Percentiles rank a stretch among this genome's conserved stretches.
Evolutionary conservation across 257 asterid genomes (phyloP).

Genomic region (Catharanthus roseus): DNA sequence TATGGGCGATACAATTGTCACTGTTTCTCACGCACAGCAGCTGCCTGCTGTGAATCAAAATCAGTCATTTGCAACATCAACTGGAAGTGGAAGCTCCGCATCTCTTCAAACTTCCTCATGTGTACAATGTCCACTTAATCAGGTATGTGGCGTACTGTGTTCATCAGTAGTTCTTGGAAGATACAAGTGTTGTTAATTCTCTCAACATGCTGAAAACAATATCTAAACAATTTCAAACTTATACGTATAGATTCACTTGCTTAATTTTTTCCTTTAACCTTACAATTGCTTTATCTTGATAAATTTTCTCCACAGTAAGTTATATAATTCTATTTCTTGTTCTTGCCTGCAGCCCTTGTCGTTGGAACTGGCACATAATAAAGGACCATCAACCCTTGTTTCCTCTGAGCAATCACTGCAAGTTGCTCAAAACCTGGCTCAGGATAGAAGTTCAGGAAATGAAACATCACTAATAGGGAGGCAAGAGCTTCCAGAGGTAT

Average conservation of each 20-base stretch:
- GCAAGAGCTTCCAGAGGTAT: slow-evolving; percentile 76
- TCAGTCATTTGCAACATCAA: slow-evolving; percentile 15
- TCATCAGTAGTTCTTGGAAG: not conserved
- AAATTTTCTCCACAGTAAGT: not conserved
- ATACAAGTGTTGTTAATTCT: not conserved
- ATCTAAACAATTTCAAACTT: not conserved
- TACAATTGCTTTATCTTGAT: not conserved
- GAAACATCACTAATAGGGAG: slow-evolving; percentile 34
- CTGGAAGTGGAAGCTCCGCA: slow-evolving; percentile 13
- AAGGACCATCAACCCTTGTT: slow-evolving; percentile 24
- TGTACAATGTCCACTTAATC: slow-evolving; percentile 24
- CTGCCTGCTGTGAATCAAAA: slow-evolving; percentile 12
- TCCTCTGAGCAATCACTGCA: slow-evolving; percentile 33
- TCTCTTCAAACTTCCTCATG: slow-evolving; percentile 26
- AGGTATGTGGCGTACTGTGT: slow-evolving; percentile 22
- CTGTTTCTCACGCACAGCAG: slow-evolving; percentile 20
- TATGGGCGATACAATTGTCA: slow-evolving; percentile 9
- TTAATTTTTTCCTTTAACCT: not conserved
- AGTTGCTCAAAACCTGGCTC: slow-evolving; percentile 19
- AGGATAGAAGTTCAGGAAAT: slow-evolving; percentile 25
- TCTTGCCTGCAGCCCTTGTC: slow-evolving; percentile 29
- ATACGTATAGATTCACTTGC: not conserved
- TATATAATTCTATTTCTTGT: slow-evolving; percentile 14
- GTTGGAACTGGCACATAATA: slow-evolving; percentile 22
- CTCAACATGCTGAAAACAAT: not conserved